Base-by-base conservation (phyloP, 768 basidiomycete genomes). In the Phaffia tasmanica region DNA sequence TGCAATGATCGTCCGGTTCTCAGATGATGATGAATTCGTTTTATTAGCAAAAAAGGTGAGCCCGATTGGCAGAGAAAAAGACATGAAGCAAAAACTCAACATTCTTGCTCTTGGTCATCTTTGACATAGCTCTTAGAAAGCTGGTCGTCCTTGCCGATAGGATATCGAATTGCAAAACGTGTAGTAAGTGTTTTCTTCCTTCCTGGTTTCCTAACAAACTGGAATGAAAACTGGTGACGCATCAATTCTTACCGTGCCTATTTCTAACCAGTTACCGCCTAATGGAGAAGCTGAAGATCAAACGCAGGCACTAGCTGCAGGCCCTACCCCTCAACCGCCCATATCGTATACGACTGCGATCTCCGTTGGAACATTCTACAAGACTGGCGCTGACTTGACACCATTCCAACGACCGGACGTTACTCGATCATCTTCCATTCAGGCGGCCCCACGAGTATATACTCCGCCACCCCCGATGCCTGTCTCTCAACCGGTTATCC, bases 121-220 rank as follows among this genome's bases (percentile, higher is more conserved):
- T 30, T 54, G 53, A 54, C 53, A 16, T 30, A 62, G 61, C 47
- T 62, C 23, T 18, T 62, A 16, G n/a, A 7, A 7, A 4, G 32
- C 14, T 62, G 61, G 61, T 21, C 30, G 50, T 27, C 29, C n/a
- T 62, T 68, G 16, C 60, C 60, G 32, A 35, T 49, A 3, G 55
- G 35, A 6, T 93, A 86, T 75, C 84, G 89, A 71, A 94, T 95
- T 82, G 88, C 90, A 19, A 88, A 57, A 25, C 8, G 27, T 21
- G 29, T 49, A 11, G 64, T 59, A 21, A 49, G 57, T 15, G 60
- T 65, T n/a, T 49, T 65, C 9, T 42, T 42, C 35, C 35, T 42
- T 42, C 11, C 35, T 4, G 35, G 4, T 11, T 42, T 11, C 11
- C 35, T 42, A 5, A 11, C 11, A 42, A 42, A 42, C n/a, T 42